Percentiles rank a stretch among this genome's conserved stretches.
Evolutionary conservation across 345 rosid species (phyloP).

Genomic region (Noccaea caerulescens): DNA sequence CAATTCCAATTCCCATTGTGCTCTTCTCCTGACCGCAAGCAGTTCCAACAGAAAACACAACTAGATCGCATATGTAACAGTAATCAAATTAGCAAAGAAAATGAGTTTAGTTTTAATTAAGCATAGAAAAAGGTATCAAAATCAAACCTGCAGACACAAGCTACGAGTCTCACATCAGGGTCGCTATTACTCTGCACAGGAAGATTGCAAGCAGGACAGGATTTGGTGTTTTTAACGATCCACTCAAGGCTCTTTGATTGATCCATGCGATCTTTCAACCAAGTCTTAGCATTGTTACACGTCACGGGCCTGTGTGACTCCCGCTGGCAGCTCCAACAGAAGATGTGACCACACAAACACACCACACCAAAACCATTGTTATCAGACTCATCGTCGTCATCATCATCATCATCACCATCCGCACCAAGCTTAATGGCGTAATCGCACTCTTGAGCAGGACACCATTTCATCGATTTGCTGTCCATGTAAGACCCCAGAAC

Average conservation of each 20-base stretch:
- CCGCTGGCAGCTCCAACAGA: constrained; percentile 28
- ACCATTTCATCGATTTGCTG: constrained; percentile 10
- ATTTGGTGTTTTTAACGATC: not conserved
- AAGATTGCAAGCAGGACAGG: constrained; percentile 24
- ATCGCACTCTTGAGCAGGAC: constrained; percentile 21
- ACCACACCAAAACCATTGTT: not conserved
- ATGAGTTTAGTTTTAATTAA: not conserved
- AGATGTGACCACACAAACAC: constrained; percentile 31
- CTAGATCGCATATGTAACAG: constrained; percentile 8
- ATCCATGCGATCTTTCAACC: constrained; percentile 2
- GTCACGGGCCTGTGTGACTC: constrained; percentile 37
- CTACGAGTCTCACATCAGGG: not conserved
- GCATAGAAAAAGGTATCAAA: not conserved
- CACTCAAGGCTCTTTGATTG: not conserved
- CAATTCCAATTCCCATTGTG: constrained; percentile 1
- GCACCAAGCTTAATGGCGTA: constrained; percentile 20
- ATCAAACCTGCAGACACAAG: constrained; percentile 37
- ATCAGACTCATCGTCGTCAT: not conserved
- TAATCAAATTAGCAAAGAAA: not conserved
- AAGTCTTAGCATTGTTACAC: constrained; percentile 26
- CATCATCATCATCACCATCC: not conserved
- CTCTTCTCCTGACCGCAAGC: constrained; percentile 4
- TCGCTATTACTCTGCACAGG: not conserved
- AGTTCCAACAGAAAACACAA: constrained; percentile 8
- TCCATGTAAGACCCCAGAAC: constrained; percentile 4